These are phyloP conservation scores for Kalmusia sp. DNA, from an alignment of 2,329 filamentous ascomycete species.

Conservation along the genomic window DNA sequence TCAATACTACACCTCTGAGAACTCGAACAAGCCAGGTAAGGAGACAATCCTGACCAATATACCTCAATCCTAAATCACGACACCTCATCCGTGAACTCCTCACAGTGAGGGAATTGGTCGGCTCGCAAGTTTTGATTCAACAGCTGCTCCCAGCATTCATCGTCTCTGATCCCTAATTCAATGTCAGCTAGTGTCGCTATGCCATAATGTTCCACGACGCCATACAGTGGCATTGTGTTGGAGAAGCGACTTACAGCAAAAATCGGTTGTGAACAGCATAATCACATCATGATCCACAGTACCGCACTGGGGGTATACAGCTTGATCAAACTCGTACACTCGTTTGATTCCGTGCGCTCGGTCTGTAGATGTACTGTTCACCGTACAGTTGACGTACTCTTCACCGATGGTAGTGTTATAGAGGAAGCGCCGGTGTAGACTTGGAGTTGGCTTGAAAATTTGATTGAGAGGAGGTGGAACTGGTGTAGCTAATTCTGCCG, in stretches of 20 bases:
- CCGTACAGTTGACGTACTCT: conserved; percentile 16
- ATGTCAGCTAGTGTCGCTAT: background rate
- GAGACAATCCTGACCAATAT: too few species aligned
- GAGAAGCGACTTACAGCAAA: conserved; percentile 3
- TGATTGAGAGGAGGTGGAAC: background rate
- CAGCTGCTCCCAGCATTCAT: background rate
- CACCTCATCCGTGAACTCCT: background rate
- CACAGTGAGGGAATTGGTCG: background rate
- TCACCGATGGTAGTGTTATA: conserved; percentile 17
- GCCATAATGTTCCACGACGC: background rate
- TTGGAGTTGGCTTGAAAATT: background rate
- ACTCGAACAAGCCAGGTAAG: too few species aligned
- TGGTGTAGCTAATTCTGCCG: background rate
- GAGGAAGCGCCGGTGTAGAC: conserved; percentile 8
- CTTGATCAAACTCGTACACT: conserved; percentile 13
- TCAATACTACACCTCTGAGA: too few species aligned
- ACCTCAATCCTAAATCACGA: background rate
- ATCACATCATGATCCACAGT: conserved; percentile 2
- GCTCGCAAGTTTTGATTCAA: background rate
- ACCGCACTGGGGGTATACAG: conserved; percentile 7
- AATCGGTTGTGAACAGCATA: conserved; percentile 12
- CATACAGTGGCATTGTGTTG: background rate
- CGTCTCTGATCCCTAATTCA: background rate
- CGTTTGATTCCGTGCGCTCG: background rate
- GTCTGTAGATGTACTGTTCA: background rate